Conservation (phyloP, 2,329 filamentous ascomycete genomes). For the Mycogone perniciosa region DNA sequence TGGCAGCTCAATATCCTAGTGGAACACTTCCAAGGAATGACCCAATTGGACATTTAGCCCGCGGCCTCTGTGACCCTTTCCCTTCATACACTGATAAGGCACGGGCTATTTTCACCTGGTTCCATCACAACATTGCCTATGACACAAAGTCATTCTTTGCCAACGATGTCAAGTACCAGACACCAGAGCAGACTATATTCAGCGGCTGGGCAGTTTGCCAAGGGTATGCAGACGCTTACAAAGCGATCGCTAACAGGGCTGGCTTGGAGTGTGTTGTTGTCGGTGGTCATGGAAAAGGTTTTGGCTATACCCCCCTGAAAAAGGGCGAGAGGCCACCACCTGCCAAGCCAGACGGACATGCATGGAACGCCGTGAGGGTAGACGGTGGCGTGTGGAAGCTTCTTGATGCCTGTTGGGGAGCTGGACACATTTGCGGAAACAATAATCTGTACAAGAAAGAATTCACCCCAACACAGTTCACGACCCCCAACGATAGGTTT, state of each 20-base stretch:
- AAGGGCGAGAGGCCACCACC: conserved; percentile 61
- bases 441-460: conserved; percentile 56
- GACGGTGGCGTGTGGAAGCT: conserved; percentile 88
- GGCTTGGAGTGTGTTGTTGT: conserved; percentile 74
- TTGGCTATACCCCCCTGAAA: conserved; percentile 57
- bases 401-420: conserved; percentile 88
- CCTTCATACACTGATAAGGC: conserved; percentile 83
- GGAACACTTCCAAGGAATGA: conserved; percentile 59
- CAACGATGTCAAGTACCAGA: conserved; percentile 58
- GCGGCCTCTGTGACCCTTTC: conserved; percentile 72
- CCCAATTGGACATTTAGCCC: conserved; percentile 68
- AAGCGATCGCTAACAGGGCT: conserved; percentile 68
- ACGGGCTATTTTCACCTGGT: conserved; percentile 87
- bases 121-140: conserved; percentile 88
- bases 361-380: conserved; percentile 89
- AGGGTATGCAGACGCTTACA: conserved; percentile 81
- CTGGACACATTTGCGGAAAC: conserved; percentile 56
- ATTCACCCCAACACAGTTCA: conserved; percentile 61
- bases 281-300: conserved; percentile 80
- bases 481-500: conserved; percentile 67
- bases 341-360: conserved; percentile 60
- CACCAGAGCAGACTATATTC: conserved; percentile 66
- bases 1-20: conserved; percentile 71
- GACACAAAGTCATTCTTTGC: conserved; percentile 75
- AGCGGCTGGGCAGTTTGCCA: conserved; percentile 82